A percentile compares a stretch with the other conserved stretches of the same genome.
Conservation (phyloP, 2,329 filamentous ascomycete species). For the Incumbomyces lentus region DNA sequence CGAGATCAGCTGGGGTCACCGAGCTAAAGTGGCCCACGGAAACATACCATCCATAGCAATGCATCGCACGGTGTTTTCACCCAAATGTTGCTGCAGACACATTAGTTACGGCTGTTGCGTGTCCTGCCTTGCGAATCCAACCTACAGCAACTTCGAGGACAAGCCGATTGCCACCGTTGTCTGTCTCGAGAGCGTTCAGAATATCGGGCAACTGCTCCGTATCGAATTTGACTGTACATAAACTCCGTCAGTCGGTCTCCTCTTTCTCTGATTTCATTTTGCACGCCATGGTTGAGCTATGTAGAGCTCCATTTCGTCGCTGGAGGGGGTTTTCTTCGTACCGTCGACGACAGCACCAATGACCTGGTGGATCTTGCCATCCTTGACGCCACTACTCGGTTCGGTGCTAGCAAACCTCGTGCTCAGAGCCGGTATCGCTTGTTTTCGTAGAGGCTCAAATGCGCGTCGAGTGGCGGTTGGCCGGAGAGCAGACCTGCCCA, state of each 20-base stretch:
- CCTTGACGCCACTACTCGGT: constrained; percentile 28
- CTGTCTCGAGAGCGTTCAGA: constrained; percentile 89
- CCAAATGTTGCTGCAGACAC: constrained; percentile 78
- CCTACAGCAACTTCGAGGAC: constrained; percentile 92
- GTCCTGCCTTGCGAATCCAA: not conserved
- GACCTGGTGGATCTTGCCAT: constrained; percentile 66
- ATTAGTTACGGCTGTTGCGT: constrained; percentile 17
- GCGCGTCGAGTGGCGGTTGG: constrained; percentile 46
- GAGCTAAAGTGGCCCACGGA: not conserved
- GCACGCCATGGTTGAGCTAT: constrained; percentile 24
- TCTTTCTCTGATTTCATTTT: constrained; percentile 9
- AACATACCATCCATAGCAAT: constrained; percentile 97
- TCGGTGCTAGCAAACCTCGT: constrained; percentile 55
- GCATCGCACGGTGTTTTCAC: constrained; percentile 96
- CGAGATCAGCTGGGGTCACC: constrained; percentile 8
- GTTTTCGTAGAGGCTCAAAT: constrained; percentile 47
- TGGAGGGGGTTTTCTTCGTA: constrained; percentile 33
- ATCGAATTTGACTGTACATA: constrained; percentile 84
- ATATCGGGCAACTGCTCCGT: constrained; percentile 86
- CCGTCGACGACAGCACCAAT: constrained; percentile 99
- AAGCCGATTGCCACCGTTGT: constrained; percentile 88
- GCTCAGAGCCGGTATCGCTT: constrained; percentile 47
- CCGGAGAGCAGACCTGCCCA: constrained; percentile 48
- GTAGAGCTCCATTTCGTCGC: constrained; percentile 31
- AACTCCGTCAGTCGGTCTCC: constrained; percentile 10